Base-by-base conservation (phyloP, 2,329 filamentous ascomycete species). In the Hymenoscyphus albidus region DNA sequence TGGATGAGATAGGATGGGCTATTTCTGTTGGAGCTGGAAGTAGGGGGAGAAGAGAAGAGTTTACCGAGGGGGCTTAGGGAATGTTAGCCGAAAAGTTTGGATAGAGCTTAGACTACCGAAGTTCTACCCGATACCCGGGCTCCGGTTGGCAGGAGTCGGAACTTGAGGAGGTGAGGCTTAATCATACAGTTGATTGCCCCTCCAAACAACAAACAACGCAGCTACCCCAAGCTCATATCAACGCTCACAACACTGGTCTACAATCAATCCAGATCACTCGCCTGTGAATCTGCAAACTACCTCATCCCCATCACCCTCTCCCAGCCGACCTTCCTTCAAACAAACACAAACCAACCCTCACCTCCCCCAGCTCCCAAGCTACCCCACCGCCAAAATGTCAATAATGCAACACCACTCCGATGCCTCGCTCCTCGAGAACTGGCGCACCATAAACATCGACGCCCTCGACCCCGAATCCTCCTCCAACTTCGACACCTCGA, bases 361-460 rank as follows among this genome's bases (percentile, higher is more conserved):
- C 55, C 58, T 48, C 58, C 35, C 35, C 35, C 35, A 42, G 14
- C 51, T 59, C 48, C 44, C 48, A 55, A 31, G 32, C 44, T 44
- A 57, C 27, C 58, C 58, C 55, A 18, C 56, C 39, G 58, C 55
- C 65, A 70, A 62, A 59, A 88, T 89, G 86, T 89, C 86, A 62
- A 87, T 89, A 74, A 88, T 88, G 71, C 86, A 88, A 76, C 85
- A 88, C 76, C 83, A 87, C 78, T 85, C 82, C 60, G 78, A 80
- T 65, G 83, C 84, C 63, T 81, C 85, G 71, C 81, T 89, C 63
- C 80, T 80, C 77, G 86, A 89, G 71, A 83, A 85, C 75, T 89
- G 86, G 86, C 91, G 93, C 78, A 97, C 92, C 70, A 95, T 97
- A 83, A 92, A 97, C 84, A 90, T 97, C 78, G 93, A 97, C 77